Evolutionary conservation across 768 basidiomycete species (phyloP).

Genomic region (Kwoniella pini): DNA sequence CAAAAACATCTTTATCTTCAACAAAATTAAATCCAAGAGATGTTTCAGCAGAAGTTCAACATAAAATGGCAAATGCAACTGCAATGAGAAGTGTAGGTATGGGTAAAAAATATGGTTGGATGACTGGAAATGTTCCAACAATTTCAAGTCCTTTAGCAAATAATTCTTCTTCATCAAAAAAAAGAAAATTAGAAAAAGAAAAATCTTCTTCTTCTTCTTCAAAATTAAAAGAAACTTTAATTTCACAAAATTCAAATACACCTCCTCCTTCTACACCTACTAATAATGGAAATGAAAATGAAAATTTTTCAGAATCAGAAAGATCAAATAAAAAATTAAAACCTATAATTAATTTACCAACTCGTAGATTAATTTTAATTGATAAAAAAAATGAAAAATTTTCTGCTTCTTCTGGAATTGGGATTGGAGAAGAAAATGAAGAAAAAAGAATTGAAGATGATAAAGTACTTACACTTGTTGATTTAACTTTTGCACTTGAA

Average conservation of each 20-base stretch:
- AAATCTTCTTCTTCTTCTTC: too few species aligned
- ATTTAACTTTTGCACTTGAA: slow-evolving; percentile 46
- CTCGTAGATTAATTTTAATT: slow-evolving; percentile 17
- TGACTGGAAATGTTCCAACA: slow-evolving; percentile 36
- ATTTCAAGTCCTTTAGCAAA: slow-evolving; percentile 34
- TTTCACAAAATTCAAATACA: background rate
- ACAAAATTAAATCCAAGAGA: slow-evolving; percentile 25
- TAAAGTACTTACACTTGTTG: slow-evolving; percentile 39
- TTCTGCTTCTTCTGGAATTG: too few species aligned
- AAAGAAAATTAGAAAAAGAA: slow-evolving; percentile 20
- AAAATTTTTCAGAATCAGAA: slow-evolving; percentile 4
- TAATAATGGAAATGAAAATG: slow-evolving; percentile 1
- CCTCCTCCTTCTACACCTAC: slow-evolving; percentile 6
- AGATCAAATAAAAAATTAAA: slow-evolving; percentile 14
- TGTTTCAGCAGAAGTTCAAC: slow-evolving; percentile 36
- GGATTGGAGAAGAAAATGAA: background rate
- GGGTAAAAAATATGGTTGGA: slow-evolving; percentile 43
- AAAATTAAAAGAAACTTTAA: slow-evolving; percentile 1
- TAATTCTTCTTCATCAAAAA: slow-evolving; percentile 15
- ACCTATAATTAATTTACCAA: slow-evolving; percentile 7
- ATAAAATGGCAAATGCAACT: slow-evolving; percentile 43
- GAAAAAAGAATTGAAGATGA: slow-evolving; percentile 37
- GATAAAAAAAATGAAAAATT: too few species aligned
- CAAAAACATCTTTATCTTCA: background rate
- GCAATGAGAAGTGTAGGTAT: slow-evolving; percentile 38